These are phyloP conservation scores for Condylostoma magnum DNA, from an alignment of 169 alveolate species.

Conservation along the genomic window DNA sequence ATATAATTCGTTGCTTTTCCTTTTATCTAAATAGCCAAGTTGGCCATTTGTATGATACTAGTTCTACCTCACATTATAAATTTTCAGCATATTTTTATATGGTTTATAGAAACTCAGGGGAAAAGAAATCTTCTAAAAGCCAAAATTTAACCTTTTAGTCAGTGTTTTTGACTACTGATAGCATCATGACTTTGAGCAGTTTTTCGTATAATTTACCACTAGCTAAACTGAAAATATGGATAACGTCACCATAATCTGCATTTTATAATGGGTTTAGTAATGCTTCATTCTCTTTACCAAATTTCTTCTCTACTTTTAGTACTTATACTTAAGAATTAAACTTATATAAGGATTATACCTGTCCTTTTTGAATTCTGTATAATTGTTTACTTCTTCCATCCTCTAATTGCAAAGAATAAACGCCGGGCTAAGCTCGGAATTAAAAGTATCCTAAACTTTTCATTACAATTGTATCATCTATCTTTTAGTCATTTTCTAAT, in stretches of 20 bases:
- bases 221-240: conserved; percentile 61
- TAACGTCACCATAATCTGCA: conserved; percentile 20
- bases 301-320: not conserved
- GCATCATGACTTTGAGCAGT: conserved; percentile 58
- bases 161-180: conserved; percentile 49
- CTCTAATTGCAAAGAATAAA: not conserved
- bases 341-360: not conserved
- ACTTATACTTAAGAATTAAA: not conserved
- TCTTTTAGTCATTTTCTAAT: not conserved
- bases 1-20: conserved; percentile 68
- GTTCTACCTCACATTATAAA: conserved; percentile 41
- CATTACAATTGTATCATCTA: conserved; percentile 26
- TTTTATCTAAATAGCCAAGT: conserved; percentile 58
- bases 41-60: conserved; percentile 71
- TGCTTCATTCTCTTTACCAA: conserved; percentile 22
- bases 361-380: not conserved
- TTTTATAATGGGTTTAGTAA: not conserved
- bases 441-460: conserved; percentile 26
- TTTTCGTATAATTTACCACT: conserved; percentile 68
- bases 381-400: conserved; percentile 25
- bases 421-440: conserved; percentile 32
- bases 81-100: conserved; percentile 30
- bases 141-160: conserved; percentile 57
- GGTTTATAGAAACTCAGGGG: conserved; percentile 43
- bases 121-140: conserved; percentile 63